Percentiles rank a stretch among this genome's conserved stretches.
These are phyloP conservation scores for Lachancea sp. DNA, from an alignment of 805 yeast species.

Conservation along the genomic window DNA sequence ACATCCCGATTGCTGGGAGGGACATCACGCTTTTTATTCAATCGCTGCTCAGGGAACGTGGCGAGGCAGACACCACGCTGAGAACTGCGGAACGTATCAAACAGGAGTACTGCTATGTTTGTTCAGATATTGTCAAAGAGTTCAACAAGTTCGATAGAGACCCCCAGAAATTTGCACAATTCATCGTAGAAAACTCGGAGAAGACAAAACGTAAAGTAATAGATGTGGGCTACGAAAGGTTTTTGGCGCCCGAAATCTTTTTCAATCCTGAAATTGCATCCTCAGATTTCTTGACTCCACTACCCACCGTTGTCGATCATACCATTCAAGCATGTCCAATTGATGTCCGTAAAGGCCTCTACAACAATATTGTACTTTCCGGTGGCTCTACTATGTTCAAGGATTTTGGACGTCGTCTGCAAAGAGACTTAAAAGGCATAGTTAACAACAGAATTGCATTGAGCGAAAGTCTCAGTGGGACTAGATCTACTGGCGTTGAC, in stretches of 20 bases:
- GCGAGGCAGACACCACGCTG: constrained; percentile 87
- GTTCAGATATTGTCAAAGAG: constrained; percentile 96
- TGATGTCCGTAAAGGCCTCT: constrained; percentile 94
- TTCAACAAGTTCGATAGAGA: constrained; percentile 91
- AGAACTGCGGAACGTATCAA: constrained; percentile 96
- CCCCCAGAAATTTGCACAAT: constrained; percentile 89
- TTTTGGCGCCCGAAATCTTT: constrained; percentile 98
- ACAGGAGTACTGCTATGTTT: constrained; percentile 94
- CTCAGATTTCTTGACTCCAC: constrained; percentile 89
- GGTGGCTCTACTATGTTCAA: constrained; percentile 99
- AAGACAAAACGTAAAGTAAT: constrained; percentile 59
- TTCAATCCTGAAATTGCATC: constrained; percentile 97
- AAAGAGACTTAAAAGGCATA: constrained; percentile 81
- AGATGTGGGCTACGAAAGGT: constrained; percentile 96
- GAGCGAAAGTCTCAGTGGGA: constrained; percentile 68
- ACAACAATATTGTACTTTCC: constrained; percentile 88
- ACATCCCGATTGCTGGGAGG: constrained; percentile 97
- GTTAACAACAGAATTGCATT: constrained; percentile 83
- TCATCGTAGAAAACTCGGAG: constrained; percentile 72
- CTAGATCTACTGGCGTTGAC: constrained; percentile 86
- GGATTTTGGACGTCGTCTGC: constrained; percentile 95
- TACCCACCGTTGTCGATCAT: constrained; percentile 92
- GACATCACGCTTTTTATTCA: constrained; percentile 94
- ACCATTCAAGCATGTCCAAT: constrained; percentile 94
- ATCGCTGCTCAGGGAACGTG: constrained; percentile 89